Evolutionary conservation across 2,329 filamentous ascomycete species (phyloP).

Genomic region (Aureobasidium mangrovei): DNA sequence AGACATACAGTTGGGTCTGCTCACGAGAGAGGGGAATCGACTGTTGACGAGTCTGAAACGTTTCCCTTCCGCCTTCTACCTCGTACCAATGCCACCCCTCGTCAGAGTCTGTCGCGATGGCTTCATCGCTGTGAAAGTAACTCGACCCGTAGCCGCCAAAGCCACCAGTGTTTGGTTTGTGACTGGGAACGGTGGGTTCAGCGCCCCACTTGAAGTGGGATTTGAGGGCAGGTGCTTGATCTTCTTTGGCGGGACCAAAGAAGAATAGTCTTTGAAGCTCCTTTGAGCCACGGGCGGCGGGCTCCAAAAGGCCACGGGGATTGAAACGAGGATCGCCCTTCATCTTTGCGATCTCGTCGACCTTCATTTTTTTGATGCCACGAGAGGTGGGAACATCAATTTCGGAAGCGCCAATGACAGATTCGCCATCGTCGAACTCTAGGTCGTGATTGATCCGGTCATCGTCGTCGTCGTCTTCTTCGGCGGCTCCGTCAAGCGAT

Average conservation of each 20-base stretch:
- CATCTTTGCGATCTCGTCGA: constrained; percentile 6
- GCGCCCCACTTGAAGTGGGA: constrained; percentile 44
- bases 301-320: constrained; percentile 22
- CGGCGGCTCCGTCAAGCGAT: neutral
- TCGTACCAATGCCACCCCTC: constrained; percentile 48
- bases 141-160: constrained; percentile 34
- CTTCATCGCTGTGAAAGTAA: constrained; percentile 35
- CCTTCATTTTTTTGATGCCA: neutral
- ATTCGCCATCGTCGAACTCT: constrained; percentile 24
- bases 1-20: constrained; percentile 37
- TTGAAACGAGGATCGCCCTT: constrained; percentile 15
- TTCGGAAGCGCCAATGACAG: constrained; percentile 1
- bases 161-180: constrained; percentile 26
- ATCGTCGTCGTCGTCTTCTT: constrained; percentile 23
- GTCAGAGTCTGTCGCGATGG: constrained; percentile 37
- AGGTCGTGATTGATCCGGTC: constrained; percentile 31
- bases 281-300: constrained; percentile 28
- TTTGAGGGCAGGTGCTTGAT: constrained; percentile 40
- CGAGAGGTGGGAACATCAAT: neutral
- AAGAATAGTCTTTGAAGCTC: constrained; percentile 38
- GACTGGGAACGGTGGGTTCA: constrained; percentile 44
- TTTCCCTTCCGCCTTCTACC: constrained; percentile 30
- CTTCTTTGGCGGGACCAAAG: constrained; percentile 43
- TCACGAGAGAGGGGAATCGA: constrained; percentile 28
- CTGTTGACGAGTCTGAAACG: constrained; percentile 37